phyloP scores from a whole-genome alignment of 768 basidiomycete genomes.

The Kwoniella sp. region DNA sequence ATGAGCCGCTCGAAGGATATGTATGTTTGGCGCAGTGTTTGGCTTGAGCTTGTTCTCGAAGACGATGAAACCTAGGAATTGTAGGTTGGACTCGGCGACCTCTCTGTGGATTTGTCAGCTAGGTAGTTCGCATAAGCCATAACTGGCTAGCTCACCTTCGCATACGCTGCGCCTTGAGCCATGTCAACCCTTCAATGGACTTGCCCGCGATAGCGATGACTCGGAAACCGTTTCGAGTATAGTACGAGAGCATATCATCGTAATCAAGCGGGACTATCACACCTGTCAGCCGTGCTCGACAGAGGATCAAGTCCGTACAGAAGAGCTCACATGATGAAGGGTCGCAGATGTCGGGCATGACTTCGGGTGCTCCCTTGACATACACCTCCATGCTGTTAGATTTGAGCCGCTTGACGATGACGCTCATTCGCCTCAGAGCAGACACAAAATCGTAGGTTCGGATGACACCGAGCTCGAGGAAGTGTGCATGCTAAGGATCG shows the following conservation, averaged over 20 bases:
- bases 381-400: constrained; percentile 96
- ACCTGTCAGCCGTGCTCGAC: constrained; percentile 1
- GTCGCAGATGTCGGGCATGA: constrained; percentile 94
- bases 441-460: constrained; percentile 96
- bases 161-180: constrained; percentile 96
- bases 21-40: constrained; percentile 86
- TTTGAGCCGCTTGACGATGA: constrained; percentile 91
- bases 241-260: constrained; percentile 92
- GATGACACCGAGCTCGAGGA: constrained; percentile 94
- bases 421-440: constrained; percentile 90
- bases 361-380: constrained; percentile 98
- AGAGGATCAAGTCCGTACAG: no score
- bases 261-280: constrained; percentile 87
- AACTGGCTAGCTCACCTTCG: constrained; percentile 66
- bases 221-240: constrained; percentile 93
- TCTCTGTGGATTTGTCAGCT: constrained; percentile 64
- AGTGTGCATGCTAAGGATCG: constrained; percentile 80
- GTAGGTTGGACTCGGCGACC: constrained; percentile 85
- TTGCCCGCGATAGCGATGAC: constrained; percentile 98
- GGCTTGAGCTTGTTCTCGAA: constrained; percentile 98
- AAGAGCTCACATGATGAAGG: constrained; percentile 75
- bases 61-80: constrained; percentile 91
- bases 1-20: constrained; percentile 83
- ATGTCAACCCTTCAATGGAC: constrained; percentile 86
- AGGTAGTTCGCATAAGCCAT: constrained; percentile 3